Conservation (phyloP, 164 flowering plant species). For the Euptelea pleiosperma region DNA sequence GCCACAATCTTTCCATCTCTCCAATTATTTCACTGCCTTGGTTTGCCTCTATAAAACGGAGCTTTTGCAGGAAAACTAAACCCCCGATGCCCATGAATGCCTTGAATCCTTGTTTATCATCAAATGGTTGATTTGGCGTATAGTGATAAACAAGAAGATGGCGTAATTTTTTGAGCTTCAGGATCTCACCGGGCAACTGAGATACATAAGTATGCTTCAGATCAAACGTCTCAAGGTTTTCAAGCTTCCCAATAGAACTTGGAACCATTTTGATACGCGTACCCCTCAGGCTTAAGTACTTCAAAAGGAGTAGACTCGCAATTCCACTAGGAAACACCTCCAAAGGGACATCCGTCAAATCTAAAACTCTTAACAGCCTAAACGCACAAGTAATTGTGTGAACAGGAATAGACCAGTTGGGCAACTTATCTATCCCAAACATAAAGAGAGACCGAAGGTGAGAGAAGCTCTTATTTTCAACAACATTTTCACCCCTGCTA, state of each 20-base stretch:
- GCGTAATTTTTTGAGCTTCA: background rate
- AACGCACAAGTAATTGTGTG: background rate
- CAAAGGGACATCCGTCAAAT: slow-evolving; percentile 14
- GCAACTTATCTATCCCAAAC: background rate
- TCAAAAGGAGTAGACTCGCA: slow-evolving; percentile 3
- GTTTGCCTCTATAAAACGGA: too few species aligned
- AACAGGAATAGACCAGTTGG: background rate
- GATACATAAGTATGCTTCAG: too few species aligned
- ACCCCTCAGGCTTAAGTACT: slow-evolving; percentile 12
- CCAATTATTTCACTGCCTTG: too few species aligned
- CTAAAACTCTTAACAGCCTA: slow-evolving; percentile 15
- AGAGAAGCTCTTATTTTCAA: background rate
- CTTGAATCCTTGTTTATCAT: too few species aligned
- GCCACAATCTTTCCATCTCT: too few species aligned
- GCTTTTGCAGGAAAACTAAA: too few species aligned
- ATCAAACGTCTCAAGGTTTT: too few species aligned
- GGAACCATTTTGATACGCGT: slow-evolving; percentile 13
- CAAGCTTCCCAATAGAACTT: background rate
- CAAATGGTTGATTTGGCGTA: too few species aligned
- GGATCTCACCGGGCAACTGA: background rate
- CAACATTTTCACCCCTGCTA: too few species aligned
- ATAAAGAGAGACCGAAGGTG: background rate
- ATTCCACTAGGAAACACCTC: background rate
- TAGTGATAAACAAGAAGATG: background rate
- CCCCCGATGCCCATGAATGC: too few species aligned